phyloP scores from a whole-genome alignment of 2,329 filamentous ascomycete species.

The Ploettnerulaceae sp. region DNA sequence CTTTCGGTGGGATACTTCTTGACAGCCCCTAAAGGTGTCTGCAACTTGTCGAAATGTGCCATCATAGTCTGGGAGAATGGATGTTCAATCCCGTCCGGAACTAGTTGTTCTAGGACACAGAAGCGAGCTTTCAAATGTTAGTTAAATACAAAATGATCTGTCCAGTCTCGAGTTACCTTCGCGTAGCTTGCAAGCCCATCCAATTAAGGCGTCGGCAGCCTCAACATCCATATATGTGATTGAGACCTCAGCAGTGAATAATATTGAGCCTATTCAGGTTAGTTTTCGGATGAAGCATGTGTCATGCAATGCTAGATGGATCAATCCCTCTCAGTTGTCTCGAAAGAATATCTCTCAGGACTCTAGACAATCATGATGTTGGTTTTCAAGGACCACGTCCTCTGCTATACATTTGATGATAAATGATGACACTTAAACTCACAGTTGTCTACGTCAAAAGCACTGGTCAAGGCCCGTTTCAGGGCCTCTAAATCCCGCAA shows the following conservation, averaged over 20 bases:
- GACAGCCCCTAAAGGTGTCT: constrained; percentile 72
- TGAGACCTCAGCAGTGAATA: constrained; percentile 87
- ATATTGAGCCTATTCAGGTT: constrained; percentile 41
- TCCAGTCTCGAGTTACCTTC: too few species aligned
- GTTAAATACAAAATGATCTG: neutral
- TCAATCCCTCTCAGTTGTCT: neutral
- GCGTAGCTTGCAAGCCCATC: constrained; percentile 69
- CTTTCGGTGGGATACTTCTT: constrained; percentile 60
- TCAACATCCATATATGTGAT: constrained; percentile 81
- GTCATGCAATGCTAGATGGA: neutral
- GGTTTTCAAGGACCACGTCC: neutral
- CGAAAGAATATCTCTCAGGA: too few species aligned
- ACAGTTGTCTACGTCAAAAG: constrained; percentile 53
- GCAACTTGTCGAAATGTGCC: constrained; percentile 73
- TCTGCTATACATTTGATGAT: too few species aligned
- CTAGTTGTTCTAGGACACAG: constrained; percentile 79
- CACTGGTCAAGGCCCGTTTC: constrained; percentile 50
- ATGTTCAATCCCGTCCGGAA: constrained; percentile 71
- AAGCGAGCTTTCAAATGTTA: constrained; percentile 60
- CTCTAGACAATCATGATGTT: neutral
- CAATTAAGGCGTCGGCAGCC: constrained; percentile 68
- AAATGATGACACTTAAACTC: too few species aligned
- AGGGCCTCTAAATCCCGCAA: constrained; percentile 62
- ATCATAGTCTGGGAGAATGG: constrained; percentile 88
- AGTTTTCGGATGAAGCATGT: neutral